Evolutionary conservation across 1,284 basidiomycete species (phyloP), one percentile per base, ranked within the genome.

Genomic region (Coniophora puteana): DNA sequence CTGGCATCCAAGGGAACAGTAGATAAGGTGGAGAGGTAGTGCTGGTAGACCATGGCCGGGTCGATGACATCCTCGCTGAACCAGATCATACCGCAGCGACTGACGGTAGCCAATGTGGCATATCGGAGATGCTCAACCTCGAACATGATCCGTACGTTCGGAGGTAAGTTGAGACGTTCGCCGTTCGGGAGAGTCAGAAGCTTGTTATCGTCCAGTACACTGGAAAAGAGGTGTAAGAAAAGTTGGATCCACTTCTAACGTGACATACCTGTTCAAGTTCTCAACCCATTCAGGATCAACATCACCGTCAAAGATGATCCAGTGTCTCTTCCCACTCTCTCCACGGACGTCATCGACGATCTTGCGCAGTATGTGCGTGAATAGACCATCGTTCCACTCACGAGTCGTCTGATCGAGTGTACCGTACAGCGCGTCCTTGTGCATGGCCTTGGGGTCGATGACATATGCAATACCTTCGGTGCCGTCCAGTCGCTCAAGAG

Each of bases 251-350:
- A 23, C 23, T 20, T 6, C 22, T n/a, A 42, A 22, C 7, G 23
- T 39, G 27, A 66, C 76, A 26, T 35, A 89, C 93, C 92, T 96
- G 69, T 99, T 99, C 67, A 99, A 70, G 63, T 99, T 99, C 68
- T 99, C 97, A 6, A 99, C 96, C 97, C 96, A 99, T 66, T 99
- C 96, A 0, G 96, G 96, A 72, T 99, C 97, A 38, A 99, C 95
- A 59, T 99, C 96, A 45, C 96, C 96, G 58, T 99, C 96, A 51
- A 99, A 99, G 48, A 99, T 90, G 56, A 99, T 99, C 96, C 96
- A 99, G 61, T 99, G 96, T 17, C 95, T 76, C 70, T 97, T 98
- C 22, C 80, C 75, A 61, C 93, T 96, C 67, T 98, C 97, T 22
- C 96, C 96, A 58, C 96, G 90, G 25, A 98, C 93, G 57, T 99